Conservation (phyloP, 345 rosid species). For the Murraya koenigii region DNA sequence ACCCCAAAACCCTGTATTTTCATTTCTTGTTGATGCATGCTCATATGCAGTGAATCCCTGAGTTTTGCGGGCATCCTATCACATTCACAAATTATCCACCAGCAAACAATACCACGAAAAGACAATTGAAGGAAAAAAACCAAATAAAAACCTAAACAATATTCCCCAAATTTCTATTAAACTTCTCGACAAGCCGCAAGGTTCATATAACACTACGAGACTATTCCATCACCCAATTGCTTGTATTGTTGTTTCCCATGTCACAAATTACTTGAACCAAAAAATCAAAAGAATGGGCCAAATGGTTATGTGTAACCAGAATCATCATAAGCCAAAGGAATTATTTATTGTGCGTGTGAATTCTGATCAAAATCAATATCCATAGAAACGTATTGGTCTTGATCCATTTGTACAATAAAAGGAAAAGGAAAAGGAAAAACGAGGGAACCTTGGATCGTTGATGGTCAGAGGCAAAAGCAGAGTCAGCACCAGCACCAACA, state of each 20-base stretch:
- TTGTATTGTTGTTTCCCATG: background rate
- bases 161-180: background rate
- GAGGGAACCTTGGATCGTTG: conserved; percentile 54
- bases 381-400: too few relatives aligned
- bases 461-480: conserved; percentile 21
- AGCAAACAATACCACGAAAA: background rate
- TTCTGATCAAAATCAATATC: background rate
- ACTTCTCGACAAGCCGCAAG: background rate
- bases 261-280: background rate
- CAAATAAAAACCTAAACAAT: background rate
- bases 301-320: background rate
- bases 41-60: conserved; percentile 77
- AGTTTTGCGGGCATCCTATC: conserved; percentile 7
- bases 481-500: conserved; percentile 18
- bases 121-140: background rate
- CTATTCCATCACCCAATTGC: background rate
- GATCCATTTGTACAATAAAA: background rate
- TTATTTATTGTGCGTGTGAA: background rate
- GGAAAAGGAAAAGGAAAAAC: background rate
- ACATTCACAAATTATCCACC: background rate
- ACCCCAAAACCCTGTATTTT: conserved; percentile 76
- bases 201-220: background rate
- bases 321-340: background rate
- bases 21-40: conserved; percentile 27
- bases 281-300: background rate